Base-by-base conservation (phyloP, 2,329 filamentous ascomycete genomes). In the Chalaropsis ovoidea region DNA sequence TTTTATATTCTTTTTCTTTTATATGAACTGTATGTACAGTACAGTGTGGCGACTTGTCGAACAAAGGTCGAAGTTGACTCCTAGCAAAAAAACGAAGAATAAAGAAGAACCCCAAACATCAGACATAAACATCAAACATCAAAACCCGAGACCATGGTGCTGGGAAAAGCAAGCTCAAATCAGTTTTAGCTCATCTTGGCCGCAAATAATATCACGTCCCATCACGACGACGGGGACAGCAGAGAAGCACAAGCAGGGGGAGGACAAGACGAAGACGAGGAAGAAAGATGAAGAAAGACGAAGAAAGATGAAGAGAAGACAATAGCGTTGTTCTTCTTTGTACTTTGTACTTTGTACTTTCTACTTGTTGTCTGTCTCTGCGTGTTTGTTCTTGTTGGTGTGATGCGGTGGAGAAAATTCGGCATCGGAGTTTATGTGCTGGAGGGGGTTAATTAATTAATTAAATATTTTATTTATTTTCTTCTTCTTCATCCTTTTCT, bases 141-240 rank as follows among this genome's bases (percentile, higher is more conserved):
- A 58, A 35, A 35, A 35, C 52, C 52, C 52, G 52, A 58, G 52
- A 31, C 52, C 52, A 58, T 58, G 52, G 52, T 15, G 8, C 52
- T 58, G 52, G 52, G 52, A 58, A 58, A 31, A 15, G 0, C 24
- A 58, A 58, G 27, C 52, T 58, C 52, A 35, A 58, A 10, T 35
- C 5, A 58, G 24, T 35, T 58, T 58, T 58, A 58, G 52, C 52
- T 58, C 52, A 19, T 35, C 15, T 47, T n/a, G n/a, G n/a, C n/a
- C 10, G 15, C 35, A 39, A 3, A 39, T 58, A 19, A 58, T 58
- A 58, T 4, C 52, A 58, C 15, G 31, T 58, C 27, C 43, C 43
- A n/a, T n/a, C 43, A 17, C 43, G 6, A n/a, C 6, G 24, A 17
- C 24, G 3, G 52, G 13, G 52, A 35, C 10, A 35, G 35, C 5